phyloP scores from a whole-genome alignment of 352 stramenopile species.

The Phytophthora sojae region DNA sequence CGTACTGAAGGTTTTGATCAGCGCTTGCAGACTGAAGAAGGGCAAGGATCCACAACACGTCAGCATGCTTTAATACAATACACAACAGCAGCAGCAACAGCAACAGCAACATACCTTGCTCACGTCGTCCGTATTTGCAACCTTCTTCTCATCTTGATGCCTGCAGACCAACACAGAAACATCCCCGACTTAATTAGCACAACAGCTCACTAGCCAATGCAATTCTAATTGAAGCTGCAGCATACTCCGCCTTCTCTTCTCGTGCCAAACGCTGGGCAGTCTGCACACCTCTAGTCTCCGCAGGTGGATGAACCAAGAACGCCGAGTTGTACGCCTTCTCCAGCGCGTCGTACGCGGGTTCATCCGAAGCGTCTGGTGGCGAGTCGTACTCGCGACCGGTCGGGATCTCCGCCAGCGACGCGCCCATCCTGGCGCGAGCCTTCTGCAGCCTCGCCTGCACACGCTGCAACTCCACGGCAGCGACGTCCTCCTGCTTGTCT shows the following conservation, averaged over 20 bases:
- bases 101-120: conserved; percentile 16
- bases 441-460: conserved; percentile 54
- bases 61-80: background rate
- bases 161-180: conserved; percentile 11
- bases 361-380: conserved; percentile 39
- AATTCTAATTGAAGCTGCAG: conserved; percentile 16
- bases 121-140: background rate
- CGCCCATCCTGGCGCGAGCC: conserved; percentile 41
- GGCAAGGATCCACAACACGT: background rate
- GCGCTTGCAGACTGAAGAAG: background rate
- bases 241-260: conserved; percentile 23
- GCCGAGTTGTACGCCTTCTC: conserved; percentile 69
- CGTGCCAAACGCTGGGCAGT: background rate
- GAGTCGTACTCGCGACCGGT: conserved; percentile 68
- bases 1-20: background rate
- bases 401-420: conserved; percentile 42
- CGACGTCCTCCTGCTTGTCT: background rate
- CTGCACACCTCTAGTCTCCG: conserved; percentile 4
- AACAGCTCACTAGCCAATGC: background rate
- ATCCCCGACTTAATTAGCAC: conserved; percentile 11
- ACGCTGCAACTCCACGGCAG: conserved; percentile 38
- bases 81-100: background rate
- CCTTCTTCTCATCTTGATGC: conserved; percentile 1
- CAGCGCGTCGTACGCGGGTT: conserved; percentile 56
- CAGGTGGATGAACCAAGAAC: conserved; percentile 41